Conservation (phyloP, 805 yeast species). For the Schwanniomyces yamadae region DNA sequence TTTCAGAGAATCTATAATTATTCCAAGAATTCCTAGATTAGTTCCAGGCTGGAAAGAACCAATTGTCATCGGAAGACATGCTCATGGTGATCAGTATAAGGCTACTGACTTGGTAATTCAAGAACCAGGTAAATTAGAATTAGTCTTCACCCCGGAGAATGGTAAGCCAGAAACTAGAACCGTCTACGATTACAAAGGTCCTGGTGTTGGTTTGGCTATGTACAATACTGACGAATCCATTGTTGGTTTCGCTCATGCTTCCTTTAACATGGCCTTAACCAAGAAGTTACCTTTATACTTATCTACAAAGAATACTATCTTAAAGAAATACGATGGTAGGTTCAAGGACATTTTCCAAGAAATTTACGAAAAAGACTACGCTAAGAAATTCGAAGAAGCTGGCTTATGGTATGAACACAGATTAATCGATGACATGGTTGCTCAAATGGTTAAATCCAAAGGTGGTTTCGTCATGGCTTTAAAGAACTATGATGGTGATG, state of each 20-base stretch:
- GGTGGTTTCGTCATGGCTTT: constrained; percentile 81
- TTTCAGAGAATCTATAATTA: constrained; percentile 80
- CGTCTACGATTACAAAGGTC: constrained; percentile 61
- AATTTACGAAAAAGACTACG: constrained; percentile 58
- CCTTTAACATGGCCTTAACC: constrained; percentile 69
- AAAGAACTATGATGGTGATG: constrained; percentile 86
- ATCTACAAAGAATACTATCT: constrained; percentile 77
- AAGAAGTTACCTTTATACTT: constrained; percentile 64
- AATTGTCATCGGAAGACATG: constrained; percentile 83
- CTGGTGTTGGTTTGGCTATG: constrained; percentile 81
- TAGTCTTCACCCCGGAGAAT: constrained; percentile 63
- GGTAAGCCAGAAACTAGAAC: constrained; percentile 49
- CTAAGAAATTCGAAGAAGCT: constrained; percentile 52
- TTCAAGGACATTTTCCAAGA: constrained; percentile 78
- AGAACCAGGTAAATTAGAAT: constrained; percentile 63
- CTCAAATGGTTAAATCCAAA: constrained; percentile 81
- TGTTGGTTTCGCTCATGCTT: constrained; percentile 73
- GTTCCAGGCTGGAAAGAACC: constrained; percentile 82
- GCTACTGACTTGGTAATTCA: constrained; percentile 72
- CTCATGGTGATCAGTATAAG: constrained; percentile 81
- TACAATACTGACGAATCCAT: constrained; percentile 81
- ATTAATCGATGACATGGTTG: constrained; percentile 85
- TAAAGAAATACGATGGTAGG: constrained; percentile 79
- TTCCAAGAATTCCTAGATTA: constrained; percentile 72
- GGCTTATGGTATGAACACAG: constrained; percentile 78